Evolutionary conservation across 169 alveolate species (phyloP), one percentile per base, ranked within the genome.

Genomic region (Hepatocystis sp.): DNA sequence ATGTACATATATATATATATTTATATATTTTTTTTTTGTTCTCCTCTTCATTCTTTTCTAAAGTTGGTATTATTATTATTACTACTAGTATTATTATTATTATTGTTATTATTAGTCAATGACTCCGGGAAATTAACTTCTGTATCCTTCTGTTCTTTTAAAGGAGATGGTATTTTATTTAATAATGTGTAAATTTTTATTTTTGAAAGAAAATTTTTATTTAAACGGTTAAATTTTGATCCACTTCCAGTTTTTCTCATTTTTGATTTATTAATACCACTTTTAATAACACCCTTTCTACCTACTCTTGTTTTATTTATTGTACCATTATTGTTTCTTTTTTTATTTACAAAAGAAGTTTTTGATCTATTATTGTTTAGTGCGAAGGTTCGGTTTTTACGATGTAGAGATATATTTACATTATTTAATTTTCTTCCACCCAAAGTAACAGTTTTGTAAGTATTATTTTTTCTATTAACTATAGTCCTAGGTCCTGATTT

Each of bases 61-160:
- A n/a, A n/a, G n/a, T n/a, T n/a, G n/a, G n/a, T n/a, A n/a, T n/a
- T n/a, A n/a, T n/a, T n/a, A n/a, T n/a, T n/a, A n/a, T n/a, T n/a
- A n/a, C n/a, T n/a, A n/a, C n/a, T n/a, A n/a, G n/a, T n/a, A n/a
- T n/a, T n/a, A n/a, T n/a, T n/a, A n/a, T n/a, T n/a, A n/a, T n/a
- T n/a, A n/a, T n/a, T 30, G 25, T 23, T 65, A 11, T 71, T 8
- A 71, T 58, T 71, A 56, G 55, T 71, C 67, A 71, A 52, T 13
- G 86, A 71, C 52, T 71, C 86, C 5, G 86, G 86, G 36, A 71
- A 76, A 44, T 71, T 71, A 39, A 71, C 86, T 52, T 71, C 86
- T 42, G 86, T 71, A 56, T 71, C 76, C 39, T 71, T 71, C 51
- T 71, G 86, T 10, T 71, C 86, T 34, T 71, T 71, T 34, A 71